Percentiles rank a stretch among this genome's conserved stretches.
Evolutionary conservation across 1,139 yeast species (phyloP).

Genomic region (Lodderomyces margitis): DNA sequence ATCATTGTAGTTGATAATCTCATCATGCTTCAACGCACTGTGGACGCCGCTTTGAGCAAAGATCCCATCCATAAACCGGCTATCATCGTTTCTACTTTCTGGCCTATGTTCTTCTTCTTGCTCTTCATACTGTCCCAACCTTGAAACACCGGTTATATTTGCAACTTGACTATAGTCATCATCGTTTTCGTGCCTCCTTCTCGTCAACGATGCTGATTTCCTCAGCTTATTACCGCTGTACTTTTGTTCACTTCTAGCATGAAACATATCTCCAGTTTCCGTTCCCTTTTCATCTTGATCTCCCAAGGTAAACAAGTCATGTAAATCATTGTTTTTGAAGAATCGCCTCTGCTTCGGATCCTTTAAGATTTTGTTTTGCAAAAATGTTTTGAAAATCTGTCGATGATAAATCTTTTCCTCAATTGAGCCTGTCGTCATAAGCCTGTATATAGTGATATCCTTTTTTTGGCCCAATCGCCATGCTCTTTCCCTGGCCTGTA

Average conservation of each 20-base stretch:
- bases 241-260: conserved; percentile 48
- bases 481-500: conserved; percentile 95
- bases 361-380: conserved; percentile 88
- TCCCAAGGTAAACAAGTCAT: conserved; percentile 84
- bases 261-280: conserved; percentile 63
- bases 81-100: conserved; percentile 29
- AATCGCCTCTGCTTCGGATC: conserved; percentile 95
- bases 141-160: conserved; percentile 53
- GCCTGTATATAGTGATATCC: conserved; percentile 87
- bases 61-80: conserved; percentile 69
- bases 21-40: conserved; percentile 76
- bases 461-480: conserved; percentile 96
- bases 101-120: conserved; percentile 27
- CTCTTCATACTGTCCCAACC: conserved; percentile 50
- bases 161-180: conserved; percentile 60
- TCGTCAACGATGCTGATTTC: conserved; percentile 22
- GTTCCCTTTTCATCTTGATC: conserved; percentile 68
- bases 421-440: conserved; percentile 93
- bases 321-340: conserved; percentile 87
- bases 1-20: conserved; percentile 55
- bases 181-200: conserved; percentile 34
- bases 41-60: conserved; percentile 74
- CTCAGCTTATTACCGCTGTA: conserved; percentile 29
- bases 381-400: conserved; percentile 91
- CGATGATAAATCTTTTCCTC: conserved; percentile 97